Conservation (phyloP, 495 filamentous ascomycete genomes). For the Aspergillus leporis region DNA sequence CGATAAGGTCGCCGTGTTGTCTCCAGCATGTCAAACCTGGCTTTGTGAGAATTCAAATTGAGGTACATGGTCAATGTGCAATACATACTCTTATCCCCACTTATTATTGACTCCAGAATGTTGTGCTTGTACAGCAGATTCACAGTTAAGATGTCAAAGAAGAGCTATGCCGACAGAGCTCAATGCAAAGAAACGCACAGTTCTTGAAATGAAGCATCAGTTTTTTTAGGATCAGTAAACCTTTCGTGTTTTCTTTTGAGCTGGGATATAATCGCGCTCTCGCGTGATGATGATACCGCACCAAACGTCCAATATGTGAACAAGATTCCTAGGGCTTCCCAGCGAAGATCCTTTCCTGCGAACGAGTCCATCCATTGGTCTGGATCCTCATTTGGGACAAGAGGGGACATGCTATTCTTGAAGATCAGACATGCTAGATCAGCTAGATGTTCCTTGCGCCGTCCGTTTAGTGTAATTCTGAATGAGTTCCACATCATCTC, state of each 20-base stretch:
- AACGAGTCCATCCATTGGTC: constrained; percentile 5
- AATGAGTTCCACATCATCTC: constrained; percentile 2
- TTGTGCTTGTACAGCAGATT: constrained; percentile 13
- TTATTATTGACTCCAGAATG: constrained; percentile 6
- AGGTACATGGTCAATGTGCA: too few species aligned
- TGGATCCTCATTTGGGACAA: not conserved
- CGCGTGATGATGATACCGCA: not conserved
- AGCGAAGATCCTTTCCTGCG: not conserved
- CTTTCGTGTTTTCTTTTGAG: not conserved
- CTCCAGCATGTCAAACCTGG: not conserved
- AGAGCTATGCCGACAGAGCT: constrained; percentile 4
- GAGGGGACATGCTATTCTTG: not conserved
- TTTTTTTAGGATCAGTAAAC: not conserved
- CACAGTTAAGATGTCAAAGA: not conserved
- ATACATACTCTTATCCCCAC: not conserved
- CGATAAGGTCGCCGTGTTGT: not conserved
- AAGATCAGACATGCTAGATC: not conserved
- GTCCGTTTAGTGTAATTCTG: not conserved
- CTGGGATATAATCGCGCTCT: not conserved
- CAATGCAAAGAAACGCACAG: constrained; percentile 9
- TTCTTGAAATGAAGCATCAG: constrained; percentile 9
- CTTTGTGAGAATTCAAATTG: too few species aligned
- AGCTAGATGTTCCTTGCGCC: not conserved
- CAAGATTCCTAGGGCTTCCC: not conserved
- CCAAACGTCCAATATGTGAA: constrained; percentile 11